Evolutionary conservation across 306 rosid species (phyloP), one percentile per base, ranked within the genome.

Genomic region (Fragaria ananassa): DNA sequence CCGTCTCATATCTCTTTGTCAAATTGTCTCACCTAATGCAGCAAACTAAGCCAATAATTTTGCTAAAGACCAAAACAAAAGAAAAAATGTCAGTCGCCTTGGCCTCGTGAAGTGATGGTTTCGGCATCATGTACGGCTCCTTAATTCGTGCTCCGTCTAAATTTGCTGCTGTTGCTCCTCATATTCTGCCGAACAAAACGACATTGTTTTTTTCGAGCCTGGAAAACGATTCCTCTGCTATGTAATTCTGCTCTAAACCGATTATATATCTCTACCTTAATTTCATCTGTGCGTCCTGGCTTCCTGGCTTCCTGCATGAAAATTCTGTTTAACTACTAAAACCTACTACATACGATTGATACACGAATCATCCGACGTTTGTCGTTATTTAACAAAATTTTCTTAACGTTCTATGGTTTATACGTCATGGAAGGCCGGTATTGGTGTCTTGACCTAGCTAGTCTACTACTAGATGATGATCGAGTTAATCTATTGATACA

Each of bases 1-100:
- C 61, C 70, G 35, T 39, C 37, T 74, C 39, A 10, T 29, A 11
- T 58, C 78, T 66, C 80, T 50, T 74, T 79, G 79, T 83, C 84
- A 79, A 83, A 56, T 23, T 83, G 88, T 85, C 89, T 80, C 83
- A 41, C 87, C 84, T 63, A 81, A 49, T 78, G 70, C 75, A 74
- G 80, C 77, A 63, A 64, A 34, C 66, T 0, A 47, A 46, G 47
- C 10, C 76, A 64, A 64, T 64, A 34, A 70, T 70, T 6, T 3
- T 27, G 66, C 6, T 12, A 27, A 46, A 27, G 8, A 34, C 8
- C 13, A 19, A 41, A n/a, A 39, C 34, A 4, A 39, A n/a, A 37
- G 29, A 10, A 37, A 37, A 10, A 15, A 25, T 58, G 58, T 27
- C 45, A 74, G 69, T 15, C 31, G 42, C 3, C 9, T 3, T 10